Evolutionary conservation across 306 rosid genomes (phyloP).

Genomic region (Castanospermum australe): DNA sequence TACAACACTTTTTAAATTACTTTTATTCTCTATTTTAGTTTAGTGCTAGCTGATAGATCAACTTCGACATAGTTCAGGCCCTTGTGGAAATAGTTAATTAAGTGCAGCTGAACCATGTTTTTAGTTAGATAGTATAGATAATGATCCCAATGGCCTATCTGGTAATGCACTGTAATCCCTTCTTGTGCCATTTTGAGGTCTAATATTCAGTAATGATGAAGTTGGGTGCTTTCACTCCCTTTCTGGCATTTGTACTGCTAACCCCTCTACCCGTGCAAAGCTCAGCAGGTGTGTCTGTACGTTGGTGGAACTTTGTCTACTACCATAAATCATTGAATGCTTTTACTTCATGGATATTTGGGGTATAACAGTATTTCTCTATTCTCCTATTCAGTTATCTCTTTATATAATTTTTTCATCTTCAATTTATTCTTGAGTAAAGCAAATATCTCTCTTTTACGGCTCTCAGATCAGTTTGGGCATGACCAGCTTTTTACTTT

Average conservation of each 20-base stretch:
- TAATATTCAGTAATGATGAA: slow-evolving; percentile 32
- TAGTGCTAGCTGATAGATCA: neutral
- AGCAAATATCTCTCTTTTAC: neutral
- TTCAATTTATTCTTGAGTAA: neutral
- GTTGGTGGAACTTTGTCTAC: slow-evolving; percentile 30
- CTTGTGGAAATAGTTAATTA: neutral
- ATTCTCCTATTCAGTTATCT: neutral
- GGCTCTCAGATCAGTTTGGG: slow-evolving; percentile 1
- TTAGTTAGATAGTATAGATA: neutral
- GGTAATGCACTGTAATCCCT: slow-evolving; percentile 18
- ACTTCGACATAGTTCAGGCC: neutral
- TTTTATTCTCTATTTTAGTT: neutral
- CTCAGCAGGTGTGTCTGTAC: slow-evolving; percentile 47
- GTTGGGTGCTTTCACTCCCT: slow-evolving; percentile 17
- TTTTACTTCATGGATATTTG: slow-evolving; percentile 34
- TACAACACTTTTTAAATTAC: neutral
- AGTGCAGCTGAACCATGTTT: neutral
- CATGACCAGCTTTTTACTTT: slow-evolving; percentile 20
- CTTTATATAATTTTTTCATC: neutral
- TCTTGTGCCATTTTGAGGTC: slow-evolving; percentile 34
- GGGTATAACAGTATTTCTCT: slow-evolving; percentile 4
- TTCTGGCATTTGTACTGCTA: slow-evolving; percentile 33
- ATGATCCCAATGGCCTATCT: slow-evolving; percentile 11
- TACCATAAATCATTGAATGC: slow-evolving; percentile 17
- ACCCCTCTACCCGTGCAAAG: slow-evolving; percentile 19